These are phyloP conservation scores for Apiospora phragmitis DNA, from an alignment of 2,329 filamentous ascomycete genomes.

Conservation along the genomic window DNA sequence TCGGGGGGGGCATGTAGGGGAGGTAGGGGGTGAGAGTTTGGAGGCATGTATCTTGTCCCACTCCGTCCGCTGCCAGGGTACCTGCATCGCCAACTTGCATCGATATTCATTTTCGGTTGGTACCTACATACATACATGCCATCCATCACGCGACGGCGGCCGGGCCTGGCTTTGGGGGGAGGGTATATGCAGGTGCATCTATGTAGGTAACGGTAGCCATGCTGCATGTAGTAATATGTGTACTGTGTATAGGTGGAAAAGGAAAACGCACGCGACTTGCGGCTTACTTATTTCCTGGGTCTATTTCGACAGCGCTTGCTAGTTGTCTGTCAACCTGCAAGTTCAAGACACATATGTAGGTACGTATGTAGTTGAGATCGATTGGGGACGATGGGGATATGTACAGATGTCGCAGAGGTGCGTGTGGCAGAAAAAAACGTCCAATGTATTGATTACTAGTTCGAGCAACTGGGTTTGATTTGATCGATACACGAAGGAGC, in stretches of 20 bases:
- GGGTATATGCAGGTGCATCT: neutral
- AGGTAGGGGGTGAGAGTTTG: neutral
- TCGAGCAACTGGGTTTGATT: neutral
- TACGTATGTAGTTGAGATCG: neutral
- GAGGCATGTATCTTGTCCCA: conserved; percentile 1
- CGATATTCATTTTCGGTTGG: conserved; percentile 4
- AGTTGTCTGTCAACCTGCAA: neutral
- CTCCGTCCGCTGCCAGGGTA: conserved; percentile 1
- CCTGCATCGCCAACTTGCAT: conserved; percentile 6
- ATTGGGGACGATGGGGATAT: neutral
- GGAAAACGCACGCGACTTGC: neutral
- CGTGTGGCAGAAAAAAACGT: neutral
- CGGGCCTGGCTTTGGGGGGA: neutral
- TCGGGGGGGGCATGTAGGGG: neutral
- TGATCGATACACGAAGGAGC: neutral
- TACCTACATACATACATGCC: neutral
- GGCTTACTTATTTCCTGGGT: neutral
- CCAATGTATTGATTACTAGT: neutral
- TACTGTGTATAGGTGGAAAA: neutral
- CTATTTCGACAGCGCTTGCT: neutral
- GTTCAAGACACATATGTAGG: neutral
- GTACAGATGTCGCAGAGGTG: neutral
- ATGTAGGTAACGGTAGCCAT: neutral
- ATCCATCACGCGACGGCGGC: neutral
- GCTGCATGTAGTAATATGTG: neutral